A percentile compares a stretch with the other conserved stretches of the same genome.
Conservation (phyloP, 139 green algal species). For the Coelastrella sp. region DNA sequence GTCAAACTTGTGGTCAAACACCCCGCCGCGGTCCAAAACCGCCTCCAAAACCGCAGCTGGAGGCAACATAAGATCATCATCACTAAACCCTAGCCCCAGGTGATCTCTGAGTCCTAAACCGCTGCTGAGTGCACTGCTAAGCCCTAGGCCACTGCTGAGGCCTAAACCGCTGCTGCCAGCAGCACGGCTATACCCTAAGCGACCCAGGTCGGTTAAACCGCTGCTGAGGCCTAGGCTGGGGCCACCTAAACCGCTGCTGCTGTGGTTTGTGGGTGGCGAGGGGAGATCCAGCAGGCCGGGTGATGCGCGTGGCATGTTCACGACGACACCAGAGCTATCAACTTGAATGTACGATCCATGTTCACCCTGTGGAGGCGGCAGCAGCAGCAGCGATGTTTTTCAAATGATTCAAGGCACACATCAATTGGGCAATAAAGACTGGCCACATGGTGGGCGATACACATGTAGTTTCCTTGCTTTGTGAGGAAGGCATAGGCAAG, state of each 20-base stretch:
- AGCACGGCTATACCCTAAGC: background rate
- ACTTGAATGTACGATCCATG: background rate
- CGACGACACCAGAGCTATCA: background rate
- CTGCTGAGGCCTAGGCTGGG: background rate
- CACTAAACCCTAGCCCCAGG: background rate
- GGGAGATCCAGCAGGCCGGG: background rate
- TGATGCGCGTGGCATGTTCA: background rate
- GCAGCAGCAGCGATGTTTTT: background rate
- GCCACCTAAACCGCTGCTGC: background rate
- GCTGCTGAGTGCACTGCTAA: background rate
- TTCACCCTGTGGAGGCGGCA: background rate
- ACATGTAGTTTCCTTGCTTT: too few relatives aligned
- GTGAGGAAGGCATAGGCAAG: too few relatives aligned
- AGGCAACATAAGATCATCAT: background rate
- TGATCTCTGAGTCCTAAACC: background rate
- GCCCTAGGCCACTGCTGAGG: background rate
- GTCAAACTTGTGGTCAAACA: constrained; percentile 10
- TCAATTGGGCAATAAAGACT: too few relatives aligned
- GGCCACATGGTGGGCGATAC: too few relatives aligned
- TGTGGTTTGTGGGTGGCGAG: background rate
- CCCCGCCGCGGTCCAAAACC: background rate
- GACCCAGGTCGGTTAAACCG: background rate
- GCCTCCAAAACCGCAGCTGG: background rate
- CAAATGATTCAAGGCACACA: background rate
- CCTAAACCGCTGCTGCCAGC: background rate